Conservation (phyloP, 164 flowering plant genomes). For the Vitis rupestris region DNA sequence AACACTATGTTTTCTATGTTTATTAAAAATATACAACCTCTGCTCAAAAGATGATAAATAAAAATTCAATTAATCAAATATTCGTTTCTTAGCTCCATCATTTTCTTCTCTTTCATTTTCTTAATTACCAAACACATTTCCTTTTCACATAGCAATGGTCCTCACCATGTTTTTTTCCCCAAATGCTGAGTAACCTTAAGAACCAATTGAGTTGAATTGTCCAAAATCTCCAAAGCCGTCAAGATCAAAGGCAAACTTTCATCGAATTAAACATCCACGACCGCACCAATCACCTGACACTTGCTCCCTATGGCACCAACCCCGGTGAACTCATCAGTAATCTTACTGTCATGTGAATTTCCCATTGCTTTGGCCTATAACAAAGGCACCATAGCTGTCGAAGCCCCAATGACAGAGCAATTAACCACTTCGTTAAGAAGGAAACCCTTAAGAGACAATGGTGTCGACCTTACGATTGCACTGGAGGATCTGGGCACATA, state of each 20-base stretch:
- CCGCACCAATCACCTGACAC: conserved; percentile 93
- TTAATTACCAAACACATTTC: too few species aligned
- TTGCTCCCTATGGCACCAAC: conserved; percentile 74
- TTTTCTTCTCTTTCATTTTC: too few species aligned
- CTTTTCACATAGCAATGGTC: conserved; percentile 72
- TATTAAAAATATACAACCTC: too few species aligned
- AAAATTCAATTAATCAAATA: too few species aligned
- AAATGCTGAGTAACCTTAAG: conserved; percentile 96
- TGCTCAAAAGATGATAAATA: too few species aligned
- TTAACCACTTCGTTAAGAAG: conserved; percentile 50
- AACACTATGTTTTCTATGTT: too few species aligned
- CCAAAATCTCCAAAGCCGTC: conserved; percentile 83
- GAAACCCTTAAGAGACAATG: conserved; percentile 44
- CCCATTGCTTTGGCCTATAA: conserved; percentile 19
- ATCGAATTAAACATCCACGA: conserved; percentile 83
- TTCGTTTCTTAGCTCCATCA: too few species aligned
- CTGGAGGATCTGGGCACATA: neutral
- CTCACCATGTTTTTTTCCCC: conserved; percentile 71
- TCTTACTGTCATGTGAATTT: conserved; percentile 40
- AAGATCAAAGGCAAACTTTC: conserved; percentile 91
- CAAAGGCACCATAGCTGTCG: conserved; percentile 26
- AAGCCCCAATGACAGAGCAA: conserved; percentile 49
- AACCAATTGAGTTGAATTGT: conserved; percentile 67
- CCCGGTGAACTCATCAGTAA: conserved; percentile 89
- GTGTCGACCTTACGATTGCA: conserved; percentile 12